Base-by-base conservation (phyloP, 192 early-diverging fungal species). In the Phlyctochytrium planicorne region DNA sequence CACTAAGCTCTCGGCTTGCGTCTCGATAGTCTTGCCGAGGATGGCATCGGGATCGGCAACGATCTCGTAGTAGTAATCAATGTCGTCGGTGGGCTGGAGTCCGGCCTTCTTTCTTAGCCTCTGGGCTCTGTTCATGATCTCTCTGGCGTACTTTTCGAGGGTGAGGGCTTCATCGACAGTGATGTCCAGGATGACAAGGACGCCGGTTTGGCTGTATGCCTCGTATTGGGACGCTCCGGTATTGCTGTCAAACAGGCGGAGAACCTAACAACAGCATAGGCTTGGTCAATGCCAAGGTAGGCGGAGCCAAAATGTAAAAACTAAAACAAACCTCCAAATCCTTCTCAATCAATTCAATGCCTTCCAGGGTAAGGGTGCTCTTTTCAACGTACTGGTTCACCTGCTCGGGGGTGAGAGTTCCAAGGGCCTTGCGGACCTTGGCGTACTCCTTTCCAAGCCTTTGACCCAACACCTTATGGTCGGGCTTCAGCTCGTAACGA, bases 61-160 rank as follows among this genome's bases (percentile, higher is more conserved):
- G 60, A 96, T 82, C 67, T 90, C 76, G 74, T 88, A 91, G 78
- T 90, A 92, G 85, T 93, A 94, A 36, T 76, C 66, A 60, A 99
- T 87, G 47, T 92, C 87, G 77, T 99, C 97, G 27, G 90, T 93
- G 0, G 94, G 88, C 70, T 88, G 84, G 67, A 98, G 81, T 23
- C 84, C 86, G 3, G 92, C 94, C 70, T 99, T 94, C 84, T 99
- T 99, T 71, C 97, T 87, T 67, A 95, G 74, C 62, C 93, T 85
- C 82, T 99, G 97, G 16, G 96, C 90, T 69, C 97, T 89, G 88
- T 99, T 99, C 64, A 98, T 88, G 60, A 99, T 74, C 82, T 99
- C 97, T 53, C 97, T 88, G 14, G 97, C 97, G 52, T 90, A 68
- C 34, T 93, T 94, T 77, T 98, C 96, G 63, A 92, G 86, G 66